These are phyloP conservation scores for Elongisporangium senticosum DNA, from an alignment of 352 stramenopile species.

Conservation along the genomic window DNA sequence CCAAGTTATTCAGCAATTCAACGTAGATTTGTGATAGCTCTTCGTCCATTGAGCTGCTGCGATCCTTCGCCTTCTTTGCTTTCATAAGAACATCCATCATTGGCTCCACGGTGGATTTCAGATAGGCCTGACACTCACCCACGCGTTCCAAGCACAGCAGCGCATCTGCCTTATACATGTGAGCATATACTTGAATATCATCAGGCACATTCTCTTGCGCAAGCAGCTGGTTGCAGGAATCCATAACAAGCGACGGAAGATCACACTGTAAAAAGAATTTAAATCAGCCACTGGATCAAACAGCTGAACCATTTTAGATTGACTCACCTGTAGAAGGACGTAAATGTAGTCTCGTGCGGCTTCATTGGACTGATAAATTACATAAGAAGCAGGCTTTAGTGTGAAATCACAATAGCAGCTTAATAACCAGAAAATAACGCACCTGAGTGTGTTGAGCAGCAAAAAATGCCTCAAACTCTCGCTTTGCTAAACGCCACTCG, in stretches of 20 bases:
- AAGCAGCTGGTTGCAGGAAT: conserved; percentile 33
- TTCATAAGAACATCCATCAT: conserved; percentile 6
- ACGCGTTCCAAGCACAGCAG: conserved; percentile 73
- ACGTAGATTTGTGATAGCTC: conserved; percentile 39
- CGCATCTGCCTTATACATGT: conserved; percentile 71
- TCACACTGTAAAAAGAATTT: conserved; percentile 26
- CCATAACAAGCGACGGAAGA: conserved; percentile 38
- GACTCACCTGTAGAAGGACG: conserved; percentile 48
- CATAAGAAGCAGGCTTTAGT: neutral
- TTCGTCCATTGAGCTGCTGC: conserved; percentile 1
- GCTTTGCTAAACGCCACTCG: conserved; percentile 30
- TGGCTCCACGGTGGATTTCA: conserved; percentile 29
- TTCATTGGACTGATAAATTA: conserved; percentile 1
- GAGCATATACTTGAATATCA: conserved; percentile 14
- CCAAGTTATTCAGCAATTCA: conserved; percentile 76
- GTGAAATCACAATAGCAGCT: neutral
- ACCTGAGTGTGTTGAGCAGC: neutral
- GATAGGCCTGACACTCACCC: conserved; percentile 38
- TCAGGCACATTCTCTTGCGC: neutral
- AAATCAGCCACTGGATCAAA: conserved; percentile 2
- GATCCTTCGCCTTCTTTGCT: neutral
- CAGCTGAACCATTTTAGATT: too few species aligned
- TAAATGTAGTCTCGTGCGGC: conserved; percentile 43
- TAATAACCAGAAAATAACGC: neutral
- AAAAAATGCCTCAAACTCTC: conserved; percentile 32